Conservation (phyloP, 495 filamentous ascomycete species). For the Neurospora intermedia region DNA sequence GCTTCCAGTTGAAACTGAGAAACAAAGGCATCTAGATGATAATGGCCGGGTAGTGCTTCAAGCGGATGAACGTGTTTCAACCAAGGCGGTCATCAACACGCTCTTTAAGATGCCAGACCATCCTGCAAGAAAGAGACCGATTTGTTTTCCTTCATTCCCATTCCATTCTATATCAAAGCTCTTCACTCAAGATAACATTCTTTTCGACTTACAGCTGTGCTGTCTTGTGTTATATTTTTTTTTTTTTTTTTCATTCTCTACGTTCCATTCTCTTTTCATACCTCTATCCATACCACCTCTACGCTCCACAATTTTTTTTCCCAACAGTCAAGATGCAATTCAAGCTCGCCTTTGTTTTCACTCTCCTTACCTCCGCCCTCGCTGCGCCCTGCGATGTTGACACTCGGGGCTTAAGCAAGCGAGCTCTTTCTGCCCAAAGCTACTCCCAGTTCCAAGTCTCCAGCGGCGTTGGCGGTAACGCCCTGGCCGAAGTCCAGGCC, state of each 20-base stretch:
- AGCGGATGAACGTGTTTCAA: background rate
- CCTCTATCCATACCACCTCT: background rate
- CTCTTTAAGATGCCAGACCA: background rate
- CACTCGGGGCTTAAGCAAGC: constrained; percentile 1
- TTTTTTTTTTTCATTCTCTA: background rate
- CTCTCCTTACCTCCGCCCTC: constrained; percentile 17
- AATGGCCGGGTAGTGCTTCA: background rate
- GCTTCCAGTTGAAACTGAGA: background rate
- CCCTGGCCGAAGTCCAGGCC: constrained; percentile 29
- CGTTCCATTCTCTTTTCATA: background rate
- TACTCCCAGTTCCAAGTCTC: constrained; percentile 31
- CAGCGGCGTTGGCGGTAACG: constrained; percentile 32
- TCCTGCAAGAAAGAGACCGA: background rate
- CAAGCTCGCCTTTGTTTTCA: constrained; percentile 20
- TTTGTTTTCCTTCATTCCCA: background rate
- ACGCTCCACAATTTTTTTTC: background rate
- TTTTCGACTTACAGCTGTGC: constrained; percentile 17
- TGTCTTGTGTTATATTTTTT: constrained; percentile 9
- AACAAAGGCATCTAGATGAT: background rate
- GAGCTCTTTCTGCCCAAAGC: constrained; percentile 12
- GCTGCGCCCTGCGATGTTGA: constrained; percentile 11
- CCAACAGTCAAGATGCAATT: constrained; percentile 18
- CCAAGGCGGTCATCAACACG: background rate
- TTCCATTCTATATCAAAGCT: background rate
- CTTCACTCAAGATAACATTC: background rate